Percentiles rank a stretch among this genome's conserved stretches.
phyloP scores from a whole-genome alignment of 495 filamentous ascomycete genomes.

The Corynascus novoguineensis region DNA sequence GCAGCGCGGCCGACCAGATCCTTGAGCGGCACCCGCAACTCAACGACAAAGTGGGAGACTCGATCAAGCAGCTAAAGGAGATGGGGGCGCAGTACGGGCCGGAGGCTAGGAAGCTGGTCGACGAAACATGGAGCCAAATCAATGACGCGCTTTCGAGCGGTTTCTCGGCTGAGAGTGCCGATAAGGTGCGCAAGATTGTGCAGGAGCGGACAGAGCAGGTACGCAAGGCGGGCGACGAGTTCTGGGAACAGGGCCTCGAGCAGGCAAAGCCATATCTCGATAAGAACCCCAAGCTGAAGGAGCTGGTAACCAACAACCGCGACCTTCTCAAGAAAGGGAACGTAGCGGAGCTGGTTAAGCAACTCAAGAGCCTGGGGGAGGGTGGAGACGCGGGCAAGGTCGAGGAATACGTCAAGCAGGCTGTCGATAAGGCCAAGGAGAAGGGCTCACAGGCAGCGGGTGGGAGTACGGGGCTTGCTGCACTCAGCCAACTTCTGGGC shows the following conservation, averaged over 20 bases:
- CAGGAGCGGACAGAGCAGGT: conserved; percentile 59
- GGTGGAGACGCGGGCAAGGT: conserved; percentile 51
- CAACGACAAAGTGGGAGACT: conserved; percentile 61
- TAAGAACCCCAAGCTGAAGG: conserved; percentile 60
- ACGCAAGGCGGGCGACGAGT: conserved; percentile 55
- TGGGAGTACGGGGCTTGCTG: conserved; percentile 10
- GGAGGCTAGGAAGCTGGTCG: conserved; percentile 62
- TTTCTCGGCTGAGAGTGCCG: conserved; percentile 41
- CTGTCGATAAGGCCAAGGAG: conserved; percentile 49
- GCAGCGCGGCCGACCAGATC: conserved; percentile 51
- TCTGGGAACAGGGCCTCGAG: conserved; percentile 58
- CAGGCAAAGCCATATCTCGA: conserved; percentile 58
- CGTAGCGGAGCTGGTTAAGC: conserved; percentile 47
- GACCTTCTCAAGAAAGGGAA: conserved; percentile 56
- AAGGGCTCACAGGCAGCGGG: conserved; percentile 23
- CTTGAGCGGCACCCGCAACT: conserved; percentile 60
- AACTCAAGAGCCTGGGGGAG: conserved; percentile 49
- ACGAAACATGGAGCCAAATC: conserved; percentile 59
- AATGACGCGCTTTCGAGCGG: conserved; percentile 50
- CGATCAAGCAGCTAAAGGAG: conserved; percentile 55
- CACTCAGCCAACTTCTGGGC: conserved; percentile 20
- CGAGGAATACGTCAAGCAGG: conserved; percentile 53
- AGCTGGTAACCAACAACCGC: conserved; percentile 56
- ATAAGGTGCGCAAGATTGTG: conserved; percentile 54
- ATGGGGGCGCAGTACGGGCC: conserved; percentile 60